Base-by-base conservation (phyloP, 2,329 filamentous ascomycete species). In the Lomentospora prolificans region DNA sequence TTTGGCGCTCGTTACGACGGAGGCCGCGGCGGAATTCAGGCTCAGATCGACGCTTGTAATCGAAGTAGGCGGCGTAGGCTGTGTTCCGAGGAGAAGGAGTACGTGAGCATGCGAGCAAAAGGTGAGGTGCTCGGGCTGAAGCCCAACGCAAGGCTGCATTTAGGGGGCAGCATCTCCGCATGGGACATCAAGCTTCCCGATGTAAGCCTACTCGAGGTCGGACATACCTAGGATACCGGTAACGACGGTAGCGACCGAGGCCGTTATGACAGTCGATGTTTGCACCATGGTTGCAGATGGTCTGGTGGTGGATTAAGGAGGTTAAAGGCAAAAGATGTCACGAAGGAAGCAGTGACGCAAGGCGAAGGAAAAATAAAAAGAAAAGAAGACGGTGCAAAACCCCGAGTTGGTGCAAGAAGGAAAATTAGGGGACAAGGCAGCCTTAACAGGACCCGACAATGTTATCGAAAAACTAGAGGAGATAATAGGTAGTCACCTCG, bases 1-100 rank as follows among this genome's bases (percentile, higher is more conserved):
- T 81, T 67, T 80, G 80, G 72, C 88, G 86, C 69, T 87, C 85
- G 71, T 89, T 87, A 66, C 85, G 83, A 70, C 88, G 87, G 65
- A 87, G 72, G 64, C 79, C 73, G 67, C 82, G 81, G 64, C 84
- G 78, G 74, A 87, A 87, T 63, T 84, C 79, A 65, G 82, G 72
- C 64, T 84, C 75, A 66, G 75, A 77, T 61, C 84, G 81, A 63
- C 84, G 79, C 67, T 80, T 77, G 66, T 84, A 79, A 70, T 87
- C 84, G 69, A 87, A 87, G 72, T 85, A 87, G 63, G 81, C 68
- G 60, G 78, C 82, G 65, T 87, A 87, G 62, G 79, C 82, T 85
- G 64, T 39, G 22, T 12, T 33, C 22, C 27, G 56, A 55, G 25
- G 17, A 30, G 57, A 58, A 36, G 58, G 56, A 53, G 39, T 24